phyloP scores from a whole-genome alignment of 2,329 filamentous ascomycete species.

The Phoma sp. region DNA sequence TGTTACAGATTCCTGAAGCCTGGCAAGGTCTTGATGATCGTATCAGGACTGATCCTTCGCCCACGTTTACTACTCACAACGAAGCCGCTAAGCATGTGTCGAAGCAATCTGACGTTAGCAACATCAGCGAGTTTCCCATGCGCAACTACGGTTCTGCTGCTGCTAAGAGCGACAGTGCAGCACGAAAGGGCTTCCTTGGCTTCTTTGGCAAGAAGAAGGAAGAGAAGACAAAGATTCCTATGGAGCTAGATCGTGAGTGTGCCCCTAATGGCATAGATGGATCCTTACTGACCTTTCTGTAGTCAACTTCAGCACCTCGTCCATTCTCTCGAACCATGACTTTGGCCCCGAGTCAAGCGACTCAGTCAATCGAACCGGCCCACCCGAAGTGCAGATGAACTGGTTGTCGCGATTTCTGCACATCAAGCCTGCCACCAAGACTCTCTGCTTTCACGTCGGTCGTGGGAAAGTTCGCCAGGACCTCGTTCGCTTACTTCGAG shows the following conservation, averaged over 20 bases:
- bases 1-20: constrained; percentile 41
- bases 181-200: constrained; percentile 56
- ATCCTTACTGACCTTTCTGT: constrained; percentile 20
- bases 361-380: constrained; percentile 48
- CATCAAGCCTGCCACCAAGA: constrained; percentile 79
- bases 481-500: constrained; percentile 73
- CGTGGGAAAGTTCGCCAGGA: constrained; percentile 79
- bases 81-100: constrained; percentile 23
- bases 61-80: constrained; percentile 1
- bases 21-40: constrained; percentile 48
- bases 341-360: constrained; percentile 54
- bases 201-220: constrained; percentile 60
- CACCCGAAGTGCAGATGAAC: constrained; percentile 63
- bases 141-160: constrained; percentile 43
- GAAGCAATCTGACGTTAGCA: constrained; percentile 37
- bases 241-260: constrained; percentile 49
- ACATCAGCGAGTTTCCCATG: constrained; percentile 53
- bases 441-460: constrained; percentile 76
- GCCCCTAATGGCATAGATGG: not conserved
- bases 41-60: constrained; percentile 28
- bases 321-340: constrained; percentile 43
- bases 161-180: constrained; percentile 47
- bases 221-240: constrained; percentile 43
- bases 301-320: constrained; percentile 40
- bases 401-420: constrained; percentile 91